Conservation (phyloP, 2,329 filamentous ascomycete genomes). For the Trichoderma sp. region DNA sequence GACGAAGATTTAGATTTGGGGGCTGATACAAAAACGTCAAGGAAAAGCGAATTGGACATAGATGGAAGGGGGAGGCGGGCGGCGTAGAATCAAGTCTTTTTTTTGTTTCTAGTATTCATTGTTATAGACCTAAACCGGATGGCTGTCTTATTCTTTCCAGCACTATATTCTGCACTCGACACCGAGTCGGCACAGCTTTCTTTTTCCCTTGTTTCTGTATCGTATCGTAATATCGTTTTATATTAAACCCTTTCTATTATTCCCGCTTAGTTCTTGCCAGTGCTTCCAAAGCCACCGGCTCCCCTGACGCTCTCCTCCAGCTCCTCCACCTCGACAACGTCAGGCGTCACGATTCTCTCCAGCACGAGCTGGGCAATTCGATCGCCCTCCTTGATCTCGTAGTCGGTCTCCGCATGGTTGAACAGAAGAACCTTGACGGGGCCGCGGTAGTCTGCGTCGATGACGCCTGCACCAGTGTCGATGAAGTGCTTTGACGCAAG, state of each 20-base stretch:
- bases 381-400: conserved; percentile 80
- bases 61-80: background rate
- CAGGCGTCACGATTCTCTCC: conserved; percentile 91
- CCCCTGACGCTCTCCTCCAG: conserved; percentile 89
- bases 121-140: background rate
- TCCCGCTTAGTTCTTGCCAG: conserved; percentile 50
- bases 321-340: conserved; percentile 84
- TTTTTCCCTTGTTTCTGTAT: background rate
- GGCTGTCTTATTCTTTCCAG: background rate
- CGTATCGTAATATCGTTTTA: conserved; percentile 1
- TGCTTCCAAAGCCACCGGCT: conserved; percentile 89
- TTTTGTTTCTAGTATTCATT: background rate
- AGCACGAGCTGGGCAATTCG: conserved; percentile 91
- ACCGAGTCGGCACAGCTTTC: background rate
- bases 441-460: conserved; percentile 95
- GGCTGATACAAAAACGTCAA: background rate
- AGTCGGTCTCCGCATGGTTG: conserved; percentile 84
- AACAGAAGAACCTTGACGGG: conserved; percentile 94
- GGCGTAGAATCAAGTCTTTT: background rate
- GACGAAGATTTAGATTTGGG: conserved; percentile 43
- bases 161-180: background rate
- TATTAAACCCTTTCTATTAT: too few relatives aligned
- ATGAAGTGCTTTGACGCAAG: conserved; percentile 94
- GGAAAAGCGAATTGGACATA: background rate
- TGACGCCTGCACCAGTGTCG: conserved; percentile 92